Base-by-base conservation (phyloP, 169 alveolate genomes). In the Neospora caninum region DNA sequence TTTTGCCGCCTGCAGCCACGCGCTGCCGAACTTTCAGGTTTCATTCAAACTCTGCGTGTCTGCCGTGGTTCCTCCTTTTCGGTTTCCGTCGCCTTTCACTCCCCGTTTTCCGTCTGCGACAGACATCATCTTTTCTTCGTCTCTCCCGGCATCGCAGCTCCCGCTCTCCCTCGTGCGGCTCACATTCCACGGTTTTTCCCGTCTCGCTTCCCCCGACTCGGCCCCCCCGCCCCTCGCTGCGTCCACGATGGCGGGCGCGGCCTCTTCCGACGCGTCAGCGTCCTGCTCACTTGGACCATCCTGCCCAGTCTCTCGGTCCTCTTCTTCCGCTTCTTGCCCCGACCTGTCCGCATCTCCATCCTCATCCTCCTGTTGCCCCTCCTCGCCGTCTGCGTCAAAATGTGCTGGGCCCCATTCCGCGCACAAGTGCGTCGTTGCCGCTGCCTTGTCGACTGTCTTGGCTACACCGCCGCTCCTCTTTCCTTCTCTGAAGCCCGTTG, bases 401-500 rank as follows among this genome's bases (percentile, higher is more conserved):
- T 73, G 43, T n/a, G 13, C 45, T 6, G 84, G 20, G 16, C n/a
- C 27, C 45, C 42, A 10, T 36, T 73, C 45, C 45, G n/a, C 7
- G 84, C 39, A 38, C 22, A 42, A 42, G 20, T 38, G 89, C 41
- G 18, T 82, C 64, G 34, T 42, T 36, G 89, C 69, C 31, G 0
- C 41, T 82, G 86, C n/a, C 38, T 36, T 82, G 53, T 29, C 64
- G 58, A 41, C 69, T 0, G 67, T 82, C 39, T 67, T 82, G 53
- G 53, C 67, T 31, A 25, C 89, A 13, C 89, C 54, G 2, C 69
- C 69, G 0, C 38, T 82, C 67, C 69, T 82, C 25, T 42, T 82
- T 82, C 89, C 67, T 41, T 82, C 89, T 1, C 89, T 42, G 67
- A 82, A 82, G 89, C 89, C 89, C 31, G 67, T 20, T 0, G 41